Evolutionary conservation across 2,329 filamentous ascomycete genomes (phyloP).

Genomic region (Pyricularia grisea): DNA sequence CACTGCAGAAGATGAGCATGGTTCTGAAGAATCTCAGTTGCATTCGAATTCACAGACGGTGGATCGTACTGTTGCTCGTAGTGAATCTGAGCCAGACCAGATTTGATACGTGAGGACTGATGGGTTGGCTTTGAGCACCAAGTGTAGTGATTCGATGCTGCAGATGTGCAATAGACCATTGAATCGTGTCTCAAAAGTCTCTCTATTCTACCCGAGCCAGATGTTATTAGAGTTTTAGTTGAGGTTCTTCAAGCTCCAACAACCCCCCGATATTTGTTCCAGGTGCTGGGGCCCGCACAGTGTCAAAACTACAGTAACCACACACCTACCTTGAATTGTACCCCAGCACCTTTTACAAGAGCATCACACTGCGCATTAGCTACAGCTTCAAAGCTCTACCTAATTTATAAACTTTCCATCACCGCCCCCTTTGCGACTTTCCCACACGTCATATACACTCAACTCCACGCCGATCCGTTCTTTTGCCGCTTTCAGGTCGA

Average conservation of each 20-base stretch:
- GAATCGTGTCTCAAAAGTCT: no score
- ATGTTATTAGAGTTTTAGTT: no score
- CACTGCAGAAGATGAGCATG: neutral
- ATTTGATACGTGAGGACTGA: neutral
- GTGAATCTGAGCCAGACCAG: neutral
- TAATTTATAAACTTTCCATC: neutral
- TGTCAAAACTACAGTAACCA: neutral
- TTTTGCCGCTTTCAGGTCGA: neutral
- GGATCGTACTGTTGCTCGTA: neutral
- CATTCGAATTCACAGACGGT: neutral
- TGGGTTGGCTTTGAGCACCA: neutral
- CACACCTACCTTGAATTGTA: neutral
- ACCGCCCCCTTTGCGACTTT: neutral
- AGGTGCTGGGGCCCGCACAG: neutral
- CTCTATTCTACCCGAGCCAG: no score
- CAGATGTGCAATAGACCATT: no score
- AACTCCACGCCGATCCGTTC: neutral
- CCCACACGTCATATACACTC: neutral
- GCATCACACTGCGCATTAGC: neutral
- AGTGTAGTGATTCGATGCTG: neutral
- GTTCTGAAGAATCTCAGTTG: neutral
- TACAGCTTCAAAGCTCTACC: neutral
- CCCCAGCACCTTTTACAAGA: neutral
- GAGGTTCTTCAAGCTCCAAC: no score
- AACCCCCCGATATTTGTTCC: neutral